phyloP scores from a whole-genome alignment of 2,329 filamentous ascomycete species.

The Albifimbria verrucaria region DNA sequence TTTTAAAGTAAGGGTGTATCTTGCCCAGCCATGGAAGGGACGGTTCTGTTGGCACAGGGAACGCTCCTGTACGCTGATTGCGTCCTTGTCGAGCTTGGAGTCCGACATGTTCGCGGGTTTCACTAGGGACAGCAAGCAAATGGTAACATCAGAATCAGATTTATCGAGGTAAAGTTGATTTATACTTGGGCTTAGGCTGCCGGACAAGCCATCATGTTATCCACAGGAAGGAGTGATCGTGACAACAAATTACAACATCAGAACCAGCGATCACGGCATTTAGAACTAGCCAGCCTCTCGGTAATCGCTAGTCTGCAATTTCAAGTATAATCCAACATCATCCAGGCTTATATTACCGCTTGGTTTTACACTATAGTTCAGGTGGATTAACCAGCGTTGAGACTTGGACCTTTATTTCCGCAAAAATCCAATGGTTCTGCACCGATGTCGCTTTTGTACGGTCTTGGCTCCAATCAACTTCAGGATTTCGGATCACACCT shows the following conservation, averaged over 20 bases:
- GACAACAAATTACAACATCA: background rate
- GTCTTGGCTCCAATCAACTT: background rate
- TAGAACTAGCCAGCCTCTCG: no score
- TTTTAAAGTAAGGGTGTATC: slow-evolving; percentile 26
- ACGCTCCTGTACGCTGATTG: background rate
- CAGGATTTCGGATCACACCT: background rate
- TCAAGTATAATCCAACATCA: no score
- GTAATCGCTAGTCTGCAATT: no score
- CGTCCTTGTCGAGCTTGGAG: slow-evolving; percentile 8
- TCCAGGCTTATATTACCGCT: no score
- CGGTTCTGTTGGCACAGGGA: background rate
- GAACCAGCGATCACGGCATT: background rate
- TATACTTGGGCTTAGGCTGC: background rate
- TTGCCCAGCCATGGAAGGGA: slow-evolving; percentile 25
- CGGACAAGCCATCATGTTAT: background rate
- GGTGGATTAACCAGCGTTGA: no score
- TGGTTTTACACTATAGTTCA: no score
- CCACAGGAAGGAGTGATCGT: background rate
- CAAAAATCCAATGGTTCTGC: background rate
- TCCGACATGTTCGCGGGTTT: slow-evolving; percentile 7
- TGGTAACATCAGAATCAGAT: no score
- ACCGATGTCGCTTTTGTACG: background rate
- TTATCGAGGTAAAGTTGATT: background rate
- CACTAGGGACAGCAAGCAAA: no score
- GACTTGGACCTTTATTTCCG: no score